Percentiles rank a stretch among this genome's conserved stretches.
Conservation (phyloP, 2,329 filamentous ascomycete species). For the Phoma sp. region DNA sequence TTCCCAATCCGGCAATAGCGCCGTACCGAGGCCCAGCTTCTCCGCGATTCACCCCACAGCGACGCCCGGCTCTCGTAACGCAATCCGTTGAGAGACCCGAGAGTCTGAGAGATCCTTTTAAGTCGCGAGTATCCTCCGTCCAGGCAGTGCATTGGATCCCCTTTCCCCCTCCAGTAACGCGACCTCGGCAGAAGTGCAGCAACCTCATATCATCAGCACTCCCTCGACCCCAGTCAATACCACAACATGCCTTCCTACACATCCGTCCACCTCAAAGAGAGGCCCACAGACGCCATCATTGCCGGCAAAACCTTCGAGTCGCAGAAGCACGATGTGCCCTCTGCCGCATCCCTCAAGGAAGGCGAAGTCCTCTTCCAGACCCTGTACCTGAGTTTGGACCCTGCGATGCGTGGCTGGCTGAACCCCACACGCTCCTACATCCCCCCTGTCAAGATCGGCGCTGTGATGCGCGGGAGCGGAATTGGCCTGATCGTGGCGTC, state of each 20-base stretch:
- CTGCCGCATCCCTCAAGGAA: slow-evolving; percentile 61
- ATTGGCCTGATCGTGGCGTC: slow-evolving; percentile 68
- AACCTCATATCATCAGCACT: background rate
- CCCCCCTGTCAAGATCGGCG: slow-evolving; percentile 70
- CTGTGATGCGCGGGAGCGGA: slow-evolving; percentile 69
- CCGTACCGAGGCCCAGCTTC: slow-evolving; percentile 22
- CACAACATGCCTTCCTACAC: slow-evolving; percentile 49
- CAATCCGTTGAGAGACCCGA: slow-evolving; percentile 23
- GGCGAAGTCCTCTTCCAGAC: slow-evolving; percentile 66
- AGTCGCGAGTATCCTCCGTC: background rate
- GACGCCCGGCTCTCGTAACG: slow-evolving; percentile 17
- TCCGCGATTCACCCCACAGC: slow-evolving; percentile 26
- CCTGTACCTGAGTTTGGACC: slow-evolving; percentile 73
- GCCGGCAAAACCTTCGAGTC: slow-evolving; percentile 69
- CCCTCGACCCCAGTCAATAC: background rate
- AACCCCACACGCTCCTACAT: slow-evolving; percentile 66
- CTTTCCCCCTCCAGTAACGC: background rate
- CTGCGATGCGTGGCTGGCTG: slow-evolving; percentile 78
- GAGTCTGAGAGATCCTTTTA: slow-evolving; percentile 1
- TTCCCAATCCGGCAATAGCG: slow-evolving; percentile 10
- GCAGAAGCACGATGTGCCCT: slow-evolving; percentile 56
- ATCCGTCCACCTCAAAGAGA: slow-evolving; percentile 65
- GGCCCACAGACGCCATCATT: slow-evolving; percentile 66
- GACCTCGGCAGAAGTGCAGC: background rate
- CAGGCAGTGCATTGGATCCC: background rate